phyloP scores from a whole-genome alignment of 345 rosid genomes.

The Boechera stricta region DNA sequence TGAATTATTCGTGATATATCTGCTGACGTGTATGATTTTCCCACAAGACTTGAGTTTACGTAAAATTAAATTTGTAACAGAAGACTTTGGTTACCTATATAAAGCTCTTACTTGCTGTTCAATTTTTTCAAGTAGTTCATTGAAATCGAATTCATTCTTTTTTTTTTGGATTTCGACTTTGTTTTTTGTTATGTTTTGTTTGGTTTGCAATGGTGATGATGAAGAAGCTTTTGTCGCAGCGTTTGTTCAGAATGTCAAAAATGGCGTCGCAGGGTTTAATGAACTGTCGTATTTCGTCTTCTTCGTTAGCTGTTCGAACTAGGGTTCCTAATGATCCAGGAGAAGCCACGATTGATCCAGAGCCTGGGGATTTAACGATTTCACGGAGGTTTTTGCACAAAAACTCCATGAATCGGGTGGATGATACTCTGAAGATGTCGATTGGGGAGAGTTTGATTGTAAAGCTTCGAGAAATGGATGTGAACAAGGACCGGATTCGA shows the following conservation, averaged over 20 bases:
- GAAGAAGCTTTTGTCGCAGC: slow-evolving; percentile 64
- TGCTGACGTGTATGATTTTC: slow-evolving; percentile 37
- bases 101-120: slow-evolving; percentile 26
- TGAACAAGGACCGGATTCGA: slow-evolving; percentile 60
- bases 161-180: not conserved
- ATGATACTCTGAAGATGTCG: slow-evolving; percentile 18
- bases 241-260: slow-evolving; percentile 60
- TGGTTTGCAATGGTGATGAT: slow-evolving; percentile 57
- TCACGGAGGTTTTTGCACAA: slow-evolving; percentile 64
- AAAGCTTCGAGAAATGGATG: slow-evolving; percentile 57
- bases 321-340: slow-evolving; percentile 44
- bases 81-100: slow-evolving; percentile 41
- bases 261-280: slow-evolving; percentile 44
- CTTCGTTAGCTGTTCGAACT: slow-evolving; percentile 42
- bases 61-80: slow-evolving; percentile 6
- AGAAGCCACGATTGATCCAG: slow-evolving; percentile 54
- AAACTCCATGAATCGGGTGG: slow-evolving; percentile 28
- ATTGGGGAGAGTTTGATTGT: slow-evolving; percentile 55
- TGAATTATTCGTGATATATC: slow-evolving; percentile 32
- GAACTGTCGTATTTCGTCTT: slow-evolving; percentile 49
- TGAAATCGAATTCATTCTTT: not conserved
- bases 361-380: slow-evolving; percentile 61
- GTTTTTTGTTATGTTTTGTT: not conserved
- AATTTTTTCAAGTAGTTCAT: not conserved
- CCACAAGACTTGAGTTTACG: not conserved